Conservation (phyloP, 202 grass and related monocot genomes). For the Bolboschoenoplectus hybrid region DNA sequence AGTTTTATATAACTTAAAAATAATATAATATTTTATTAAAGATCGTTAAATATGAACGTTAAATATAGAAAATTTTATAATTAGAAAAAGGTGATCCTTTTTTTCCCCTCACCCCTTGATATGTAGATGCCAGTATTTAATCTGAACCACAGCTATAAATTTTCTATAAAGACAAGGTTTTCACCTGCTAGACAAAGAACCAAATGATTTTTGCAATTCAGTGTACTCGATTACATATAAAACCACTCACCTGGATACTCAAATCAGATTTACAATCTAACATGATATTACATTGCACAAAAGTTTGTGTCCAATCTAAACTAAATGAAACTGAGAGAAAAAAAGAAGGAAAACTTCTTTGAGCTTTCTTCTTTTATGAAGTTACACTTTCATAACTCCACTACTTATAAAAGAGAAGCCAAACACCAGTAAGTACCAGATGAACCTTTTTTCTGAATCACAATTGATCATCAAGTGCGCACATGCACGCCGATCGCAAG, state of each 20-base stretch:
- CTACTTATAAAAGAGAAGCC: not conserved
- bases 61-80: too few relatives aligned
- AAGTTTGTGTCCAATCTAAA: not conserved
- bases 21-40: too few relatives aligned
- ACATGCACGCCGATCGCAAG: conserved; percentile 57
- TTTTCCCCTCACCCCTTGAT: not conserved
- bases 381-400: not conserved
- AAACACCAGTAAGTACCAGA: not conserved
- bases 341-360: not conserved
- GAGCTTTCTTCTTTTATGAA: not conserved
- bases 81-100: not conserved
- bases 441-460: conserved; percentile 17
- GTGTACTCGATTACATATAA: not conserved
- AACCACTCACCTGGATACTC: not conserved
- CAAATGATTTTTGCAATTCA: not conserved
- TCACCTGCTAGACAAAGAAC: not conserved
- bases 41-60: too few relatives aligned
- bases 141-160: not conserved
- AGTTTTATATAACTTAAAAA: too few relatives aligned
- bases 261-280: not conserved
- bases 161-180: not conserved
- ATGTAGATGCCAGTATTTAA: not conserved
- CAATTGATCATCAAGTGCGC: conserved; percentile 17
- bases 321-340: not conserved
- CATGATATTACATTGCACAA: not conserved